Base-by-base conservation (phyloP, 257 asterid species). In the Lithospermum erythrorhizon region DNA sequence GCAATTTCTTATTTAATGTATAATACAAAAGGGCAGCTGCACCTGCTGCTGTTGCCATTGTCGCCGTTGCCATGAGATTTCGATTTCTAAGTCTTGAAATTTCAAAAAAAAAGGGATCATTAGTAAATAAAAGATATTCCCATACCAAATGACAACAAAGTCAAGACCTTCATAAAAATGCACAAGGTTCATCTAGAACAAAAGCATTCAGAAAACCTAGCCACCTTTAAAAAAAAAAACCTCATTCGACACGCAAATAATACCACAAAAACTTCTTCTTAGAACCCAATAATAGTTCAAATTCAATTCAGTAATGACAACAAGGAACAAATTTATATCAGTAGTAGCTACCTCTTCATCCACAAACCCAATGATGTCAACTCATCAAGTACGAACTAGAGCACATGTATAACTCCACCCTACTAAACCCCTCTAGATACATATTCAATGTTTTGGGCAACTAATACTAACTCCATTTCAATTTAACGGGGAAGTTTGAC, bases 21-120 rank as follows among this genome's bases (percentile, higher is more conserved):
- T 86, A 93, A 68, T 93, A 93, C 76, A 93, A 76, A 65, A 89
- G 87, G 11, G 99, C 99, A 67, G 97, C 99, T 21, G 99, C 99
- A 73, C 99, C 99, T 15, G 99, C 97, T 61, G 99, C 99, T n/a
- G 99, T 89, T 23, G 97, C 98, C 95, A 93, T 83, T 58, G 98
- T 84, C 73, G 98, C 97, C 22, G 98, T 86, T 18, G 99, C 99
- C 99, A 93, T 93, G 70, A 81, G 59, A 61, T 75, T 79, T 59
- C 77, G 61, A 61, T 78, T 71, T 83, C 91, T 56, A 27, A 9
- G 2, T 65, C 47, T 67, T 19, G 54, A 70, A 45, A 57, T 25
- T 58, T 9, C 27, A 51, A 8, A 57, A 25, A 25, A 58, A 22
- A 4, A 65, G 64, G 29, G 20, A 15, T 53, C 53, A 66, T 1